These are phyloP conservation scores for Tardiomyces digboiensis DNA, from an alignment of 1,139 yeast species.

Conservation along the genomic window DNA sequence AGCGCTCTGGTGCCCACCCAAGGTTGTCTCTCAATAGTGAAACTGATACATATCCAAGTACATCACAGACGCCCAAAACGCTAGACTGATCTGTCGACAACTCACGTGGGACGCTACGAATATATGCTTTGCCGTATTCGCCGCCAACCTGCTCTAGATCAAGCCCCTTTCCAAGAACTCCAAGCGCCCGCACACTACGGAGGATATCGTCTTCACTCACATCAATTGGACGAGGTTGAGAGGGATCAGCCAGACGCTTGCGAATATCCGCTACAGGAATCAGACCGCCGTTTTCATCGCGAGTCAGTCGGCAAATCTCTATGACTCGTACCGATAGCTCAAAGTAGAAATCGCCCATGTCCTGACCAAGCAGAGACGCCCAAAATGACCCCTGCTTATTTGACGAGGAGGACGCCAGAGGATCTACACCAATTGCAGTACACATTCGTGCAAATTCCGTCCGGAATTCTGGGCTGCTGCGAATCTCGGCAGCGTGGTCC, in stretches of 20 bases:
- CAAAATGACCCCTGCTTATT: slow-evolving; percentile 27
- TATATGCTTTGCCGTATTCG: slow-evolving; percentile 24
- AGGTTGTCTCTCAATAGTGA: slow-evolving; percentile 59
- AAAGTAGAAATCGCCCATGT: slow-evolving; percentile 46
- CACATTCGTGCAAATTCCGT: slow-evolving; percentile 69
- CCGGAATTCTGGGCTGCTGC: slow-evolving; percentile 54
- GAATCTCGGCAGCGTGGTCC: slow-evolving; percentile 58
- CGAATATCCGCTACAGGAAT: slow-evolving; percentile 54
- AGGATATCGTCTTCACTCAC: slow-evolving; percentile 40
- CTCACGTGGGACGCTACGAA: slow-evolving; percentile 43
- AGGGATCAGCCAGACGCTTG: slow-evolving; percentile 24
- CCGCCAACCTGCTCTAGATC: slow-evolving; percentile 32
- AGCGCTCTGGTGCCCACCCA: slow-evolving; percentile 58
- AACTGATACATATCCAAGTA: slow-evolving; percentile 58
- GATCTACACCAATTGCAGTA: slow-evolving; percentile 74
- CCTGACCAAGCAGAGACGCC: slow-evolving; percentile 29
- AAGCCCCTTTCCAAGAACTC: slow-evolving; percentile 38
- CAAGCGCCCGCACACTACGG: slow-evolving; percentile 36
- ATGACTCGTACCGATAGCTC: slow-evolving; percentile 65
- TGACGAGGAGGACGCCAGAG: slow-evolving; percentile 41
- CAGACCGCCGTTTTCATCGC: slow-evolving; percentile 73
- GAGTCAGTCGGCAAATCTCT: slow-evolving; percentile 62
- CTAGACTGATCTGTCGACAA: slow-evolving; percentile 54
- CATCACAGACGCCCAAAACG: slow-evolving; percentile 66
- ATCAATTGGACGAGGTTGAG: slow-evolving; percentile 24